Conservation (phyloP, 2,329 filamentous ascomycete genomes). For the Ophiosphaerella korrae region DNA sequence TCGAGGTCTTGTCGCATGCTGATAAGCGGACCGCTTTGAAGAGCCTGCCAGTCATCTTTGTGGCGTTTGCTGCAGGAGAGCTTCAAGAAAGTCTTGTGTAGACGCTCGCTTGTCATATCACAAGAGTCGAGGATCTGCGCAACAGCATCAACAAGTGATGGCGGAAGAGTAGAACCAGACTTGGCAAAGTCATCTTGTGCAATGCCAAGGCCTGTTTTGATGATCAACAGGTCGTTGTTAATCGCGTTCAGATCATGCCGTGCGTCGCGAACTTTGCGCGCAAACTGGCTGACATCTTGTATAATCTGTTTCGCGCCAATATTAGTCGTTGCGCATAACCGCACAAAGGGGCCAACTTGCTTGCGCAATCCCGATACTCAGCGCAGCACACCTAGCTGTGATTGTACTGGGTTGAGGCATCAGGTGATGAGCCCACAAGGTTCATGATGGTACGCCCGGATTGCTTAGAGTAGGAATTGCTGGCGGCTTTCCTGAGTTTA, state of each 20-base stretch:
- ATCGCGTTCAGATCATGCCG: constrained; percentile 41
- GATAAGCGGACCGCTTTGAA: constrained; percentile 22
- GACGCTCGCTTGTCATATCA: constrained; percentile 28
- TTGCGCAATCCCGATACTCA: constrained; percentile 38
- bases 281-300: constrained; percentile 35
- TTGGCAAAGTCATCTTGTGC: constrained; percentile 39
- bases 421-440: constrained; percentile 8
- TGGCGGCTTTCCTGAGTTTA: neutral
- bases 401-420: constrained; percentile 37
- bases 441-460: neutral
- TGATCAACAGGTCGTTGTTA: constrained; percentile 38
- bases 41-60: constrained; percentile 26
- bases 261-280: constrained; percentile 38
- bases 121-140: constrained; percentile 39
- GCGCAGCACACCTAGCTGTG: constrained; percentile 40
- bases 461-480: neutral
- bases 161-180: constrained; percentile 21
- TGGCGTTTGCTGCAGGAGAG: constrained; percentile 29
- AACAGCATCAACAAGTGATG: constrained; percentile 29
- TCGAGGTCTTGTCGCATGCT: constrained; percentile 32
- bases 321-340: constrained; percentile 17
- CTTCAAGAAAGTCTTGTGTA: constrained; percentile 38
- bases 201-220: constrained; percentile 39
- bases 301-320: constrained; percentile 27
- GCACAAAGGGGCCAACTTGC: constrained; percentile 20